Base-by-base conservation (phyloP, 176 grass and related monocot genomes). In the Carex pumila region DNA sequence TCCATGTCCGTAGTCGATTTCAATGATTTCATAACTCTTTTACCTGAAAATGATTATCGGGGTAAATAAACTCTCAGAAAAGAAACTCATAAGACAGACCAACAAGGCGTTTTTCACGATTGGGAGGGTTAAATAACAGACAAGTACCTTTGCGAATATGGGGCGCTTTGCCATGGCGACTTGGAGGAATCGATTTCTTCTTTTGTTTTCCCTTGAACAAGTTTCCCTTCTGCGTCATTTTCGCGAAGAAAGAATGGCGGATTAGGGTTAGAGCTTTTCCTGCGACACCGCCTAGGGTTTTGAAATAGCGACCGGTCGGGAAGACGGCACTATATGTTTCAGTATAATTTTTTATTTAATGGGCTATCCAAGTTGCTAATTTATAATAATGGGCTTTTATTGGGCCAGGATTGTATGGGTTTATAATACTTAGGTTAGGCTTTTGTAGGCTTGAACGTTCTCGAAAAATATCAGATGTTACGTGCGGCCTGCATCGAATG, bases 221-320 rank as follows among this genome's bases (percentile, higher is more conserved):
- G 60, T 79, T 91, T 65, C 90, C 92, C 87, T 94, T 97, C 84
- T 97, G 92, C 89, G 95, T 97, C 95, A 97, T 97, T 67, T 62
- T 67, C 5, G 37, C 80, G 2, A 53, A 67, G 29, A 14, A 19
- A 53, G 47, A 53, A 53, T 55, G 13, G 37, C 15, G 59, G 19
- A 50, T 82, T 68, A 83, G 60, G 62, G 21, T 82, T 82, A 50
- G 5, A 53, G 61, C 32, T 61, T 47, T 14, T 25, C 3, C 13
- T 25, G 3, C 1, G 12, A 45, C 41, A 21, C 59, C 55, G 60
- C 61, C 79, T 61, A 63, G 79, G 25, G 45, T 76, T 76, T 74
- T 52, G 45, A 29, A 74, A 50, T 11, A 22, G 43, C 18, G 17
- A 71, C 43, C 12, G 19, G 8, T 29, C 3, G 39, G 43, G 41